Conservation (phyloP, 345 rosid genomes). For the Eucalyptus victrix region DNA sequence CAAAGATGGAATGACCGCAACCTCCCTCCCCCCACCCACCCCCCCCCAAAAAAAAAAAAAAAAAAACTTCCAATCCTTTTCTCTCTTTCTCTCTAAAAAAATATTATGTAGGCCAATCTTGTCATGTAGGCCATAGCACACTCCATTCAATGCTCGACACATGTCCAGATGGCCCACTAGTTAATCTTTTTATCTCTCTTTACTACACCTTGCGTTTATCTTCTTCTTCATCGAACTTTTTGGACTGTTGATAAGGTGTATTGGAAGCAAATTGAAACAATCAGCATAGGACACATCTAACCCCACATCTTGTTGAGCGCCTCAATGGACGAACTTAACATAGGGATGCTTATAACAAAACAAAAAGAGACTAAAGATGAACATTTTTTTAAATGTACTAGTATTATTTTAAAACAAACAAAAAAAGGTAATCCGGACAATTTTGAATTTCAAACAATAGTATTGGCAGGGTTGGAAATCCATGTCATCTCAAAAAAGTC, state of each 20-base stretch:
- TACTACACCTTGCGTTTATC: not conserved
- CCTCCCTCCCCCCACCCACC: too few relatives aligned
- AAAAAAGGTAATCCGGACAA: not conserved
- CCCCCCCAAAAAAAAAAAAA: too few relatives aligned
- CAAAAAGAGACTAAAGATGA: not conserved
- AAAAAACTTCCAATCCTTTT: too few relatives aligned
- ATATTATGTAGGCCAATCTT: not conserved
- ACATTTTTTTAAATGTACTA: not conserved
- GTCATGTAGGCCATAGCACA: fast-evolving
- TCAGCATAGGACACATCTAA: not conserved
- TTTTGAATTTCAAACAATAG: too few relatives aligned
- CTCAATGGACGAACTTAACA: not conserved
- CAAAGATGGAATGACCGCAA: too few relatives aligned
- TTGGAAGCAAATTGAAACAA: not conserved
- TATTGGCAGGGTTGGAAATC: not conserved
- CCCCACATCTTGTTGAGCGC: not conserved
- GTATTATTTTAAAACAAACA: too few relatives aligned
- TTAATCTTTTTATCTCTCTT: too few relatives aligned
- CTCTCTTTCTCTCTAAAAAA: too few relatives aligned
- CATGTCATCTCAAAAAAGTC: not conserved
- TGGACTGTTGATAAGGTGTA: not conserved
- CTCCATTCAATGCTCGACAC: too few relatives aligned
- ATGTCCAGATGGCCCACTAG: too few relatives aligned
- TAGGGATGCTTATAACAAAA: not conserved
- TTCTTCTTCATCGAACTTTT: not conserved